These are phyloP conservation scores for Narthecium ossifragum DNA, from an alignment of 106 monocot genomes.

Conservation along the genomic window DNA sequence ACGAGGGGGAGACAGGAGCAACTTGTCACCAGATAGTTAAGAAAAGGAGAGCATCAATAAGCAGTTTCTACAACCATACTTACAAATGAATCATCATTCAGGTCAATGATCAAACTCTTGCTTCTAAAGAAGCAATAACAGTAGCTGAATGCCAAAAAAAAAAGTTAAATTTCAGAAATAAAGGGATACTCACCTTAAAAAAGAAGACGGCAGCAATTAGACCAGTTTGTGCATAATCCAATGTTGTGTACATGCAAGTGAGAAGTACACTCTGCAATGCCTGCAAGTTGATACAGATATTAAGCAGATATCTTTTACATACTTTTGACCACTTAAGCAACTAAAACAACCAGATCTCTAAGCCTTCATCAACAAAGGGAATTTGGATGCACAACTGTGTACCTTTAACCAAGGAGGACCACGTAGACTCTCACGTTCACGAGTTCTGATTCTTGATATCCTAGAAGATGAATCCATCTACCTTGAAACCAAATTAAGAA, in stretches of 20 bases:
- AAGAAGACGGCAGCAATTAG: constrained; percentile 97
- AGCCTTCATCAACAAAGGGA: neutral
- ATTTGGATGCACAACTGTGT: too few relatives aligned
- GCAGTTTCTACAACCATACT: too few relatives aligned
- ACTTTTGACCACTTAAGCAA: neutral
- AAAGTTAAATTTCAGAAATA: too few relatives aligned
- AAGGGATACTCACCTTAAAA: constrained; percentile 64
- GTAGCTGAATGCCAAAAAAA: too few relatives aligned
- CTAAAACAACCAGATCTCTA: neutral
- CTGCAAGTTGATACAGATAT: constrained; percentile 21
- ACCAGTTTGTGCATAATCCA: constrained; percentile 98
- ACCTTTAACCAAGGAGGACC: constrained; percentile 99
- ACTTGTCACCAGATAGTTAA: too few relatives aligned
- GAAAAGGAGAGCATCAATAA: too few relatives aligned
- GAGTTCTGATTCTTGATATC: constrained; percentile 85
- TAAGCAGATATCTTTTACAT: neutral
- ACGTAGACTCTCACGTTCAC: constrained; percentile 70
- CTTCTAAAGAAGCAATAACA: too few relatives aligned
- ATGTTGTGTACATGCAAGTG: constrained; percentile 59
- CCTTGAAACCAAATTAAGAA: constrained; percentile 23
- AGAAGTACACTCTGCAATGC: constrained; percentile 71
- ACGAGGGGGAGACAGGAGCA: too few relatives aligned
- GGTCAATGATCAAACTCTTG: too few relatives aligned
- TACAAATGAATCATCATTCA: too few relatives aligned
- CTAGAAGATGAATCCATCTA: constrained; percentile 98